Evolutionary conservation across 176 grass and related monocot genomes (phyloP).

Genomic region (Tillandsia fasciculata): DNA sequence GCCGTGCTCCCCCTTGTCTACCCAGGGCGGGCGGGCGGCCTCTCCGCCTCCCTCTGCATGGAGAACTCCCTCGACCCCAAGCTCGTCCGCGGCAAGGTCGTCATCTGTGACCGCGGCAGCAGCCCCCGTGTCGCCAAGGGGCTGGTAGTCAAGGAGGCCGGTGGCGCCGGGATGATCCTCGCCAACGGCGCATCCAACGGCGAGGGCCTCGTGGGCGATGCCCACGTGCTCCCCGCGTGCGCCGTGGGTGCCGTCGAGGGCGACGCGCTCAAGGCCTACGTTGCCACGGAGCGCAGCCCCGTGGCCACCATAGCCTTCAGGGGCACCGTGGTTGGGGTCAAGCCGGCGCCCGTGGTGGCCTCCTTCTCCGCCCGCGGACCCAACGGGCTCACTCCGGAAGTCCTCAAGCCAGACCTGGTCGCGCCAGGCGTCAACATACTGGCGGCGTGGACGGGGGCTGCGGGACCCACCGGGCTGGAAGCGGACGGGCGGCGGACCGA

Average conservation of each 20-base stretch:
- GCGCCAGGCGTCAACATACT: constrained; percentile 93
- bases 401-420: constrained; percentile 92
- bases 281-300: constrained; percentile 33
- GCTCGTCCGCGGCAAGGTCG: constrained; percentile 59
- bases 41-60: constrained; percentile 84
- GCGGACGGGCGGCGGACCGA: constrained; percentile 56
- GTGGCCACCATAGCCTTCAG: constrained; percentile 49
- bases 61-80: constrained; percentile 90
- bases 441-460: constrained; percentile 77
- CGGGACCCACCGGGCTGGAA: constrained; percentile 55
- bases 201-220: constrained; percentile 83
- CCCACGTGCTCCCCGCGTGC: constrained; percentile 80
- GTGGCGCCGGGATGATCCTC: constrained; percentile 73
- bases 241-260: constrained; percentile 65
- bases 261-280: constrained; percentile 60
- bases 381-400: constrained; percentile 62
- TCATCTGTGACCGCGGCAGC: constrained; percentile 95
- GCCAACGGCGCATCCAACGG: constrained; percentile 72
- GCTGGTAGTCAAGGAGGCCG: constrained; percentile 74
- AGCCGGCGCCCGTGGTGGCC: constrained; percentile 77
- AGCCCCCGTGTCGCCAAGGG: constrained; percentile 92
- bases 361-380: constrained; percentile 94
- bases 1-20: constrained; percentile 56
- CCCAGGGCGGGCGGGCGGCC: constrained; percentile 44
- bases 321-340: constrained; percentile 73